Conservation (phyloP, 108 stramenopile genomes). For the Aurantiochytrium sp. region DNA sequence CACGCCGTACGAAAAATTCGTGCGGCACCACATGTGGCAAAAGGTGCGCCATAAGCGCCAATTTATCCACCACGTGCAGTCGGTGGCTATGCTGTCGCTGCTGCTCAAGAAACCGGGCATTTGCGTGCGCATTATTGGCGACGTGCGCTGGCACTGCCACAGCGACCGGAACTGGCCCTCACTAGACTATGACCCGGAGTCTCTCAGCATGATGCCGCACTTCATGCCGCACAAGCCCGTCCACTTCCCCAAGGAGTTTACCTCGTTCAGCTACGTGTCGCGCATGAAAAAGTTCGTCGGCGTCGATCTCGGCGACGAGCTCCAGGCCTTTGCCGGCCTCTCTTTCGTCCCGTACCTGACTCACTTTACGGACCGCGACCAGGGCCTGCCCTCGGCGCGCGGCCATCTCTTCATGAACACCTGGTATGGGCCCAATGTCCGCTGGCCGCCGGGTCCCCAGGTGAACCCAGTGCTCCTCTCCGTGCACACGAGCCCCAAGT, state of each 20-base stretch:
- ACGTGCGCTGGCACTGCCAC: not conserved
- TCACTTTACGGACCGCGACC: slow-evolving; percentile 1
- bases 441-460: not conserved
- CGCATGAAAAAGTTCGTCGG: not conserved
- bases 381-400: not conserved
- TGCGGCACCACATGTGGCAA: not conserved
- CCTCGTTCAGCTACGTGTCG: not conserved
- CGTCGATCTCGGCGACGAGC: not conserved
- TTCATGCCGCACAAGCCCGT: not conserved
- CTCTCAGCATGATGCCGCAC: not conserved
- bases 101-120: not conserved
- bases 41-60: not conserved
- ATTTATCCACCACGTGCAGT: not conserved
- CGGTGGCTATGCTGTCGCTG: slow-evolving; percentile 3
- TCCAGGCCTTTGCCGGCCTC: slow-evolving; percentile 1
- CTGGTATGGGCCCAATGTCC: not conserved
- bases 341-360: not conserved
- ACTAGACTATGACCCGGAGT: not conserved
- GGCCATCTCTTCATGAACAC: not conserved
- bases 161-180: not conserved
- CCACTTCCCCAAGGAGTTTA: not conserved
- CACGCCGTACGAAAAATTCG: not conserved
- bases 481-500: not conserved
- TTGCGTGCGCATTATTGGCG: not conserved
- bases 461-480: not conserved